phyloP scores from a whole-genome alignment of 805 yeast species.

The Wickerhamiella allomyrinae region DNA sequence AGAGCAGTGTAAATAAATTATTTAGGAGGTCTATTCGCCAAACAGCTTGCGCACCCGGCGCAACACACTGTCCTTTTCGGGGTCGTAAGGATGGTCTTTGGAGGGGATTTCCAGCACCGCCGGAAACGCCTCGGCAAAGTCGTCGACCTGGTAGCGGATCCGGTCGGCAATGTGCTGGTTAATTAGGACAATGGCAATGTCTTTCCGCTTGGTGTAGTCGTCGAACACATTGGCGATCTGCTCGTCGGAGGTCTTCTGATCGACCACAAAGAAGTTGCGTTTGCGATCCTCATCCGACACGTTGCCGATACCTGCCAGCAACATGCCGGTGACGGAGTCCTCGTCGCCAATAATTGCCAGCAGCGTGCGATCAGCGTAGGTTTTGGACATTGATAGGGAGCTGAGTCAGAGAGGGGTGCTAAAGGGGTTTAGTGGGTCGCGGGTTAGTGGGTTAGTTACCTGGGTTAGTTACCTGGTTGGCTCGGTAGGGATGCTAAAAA shows the following conservation, averaged over 20 bases:
- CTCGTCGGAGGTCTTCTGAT: conserved; percentile 62
- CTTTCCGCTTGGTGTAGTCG: conserved; percentile 66
- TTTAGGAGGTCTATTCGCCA: conserved; percentile 70
- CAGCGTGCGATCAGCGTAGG: conserved; percentile 55
- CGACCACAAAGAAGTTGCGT: conserved; percentile 76
- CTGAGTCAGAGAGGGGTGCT: background rate
- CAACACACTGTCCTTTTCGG: conserved; percentile 91
- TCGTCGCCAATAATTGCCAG: conserved; percentile 96
- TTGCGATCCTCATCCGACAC: conserved; percentile 39
- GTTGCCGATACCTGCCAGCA: conserved; percentile 92
- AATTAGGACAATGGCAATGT: conserved; percentile 82
- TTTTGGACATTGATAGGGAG: conserved; percentile 17
- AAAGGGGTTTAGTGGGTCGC: no score
- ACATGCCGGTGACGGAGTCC: conserved; percentile 90
- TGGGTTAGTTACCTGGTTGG: no score
- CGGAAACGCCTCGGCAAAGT: conserved; percentile 82
- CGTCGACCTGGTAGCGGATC: conserved; percentile 70
- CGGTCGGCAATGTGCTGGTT: conserved; percentile 91
- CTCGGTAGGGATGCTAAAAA: background rate
- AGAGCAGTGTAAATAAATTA: no score
- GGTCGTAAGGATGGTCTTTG: conserved; percentile 96
- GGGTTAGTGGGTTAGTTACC: no score
- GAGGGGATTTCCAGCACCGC: conserved; percentile 95
- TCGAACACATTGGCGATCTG: conserved; percentile 64
- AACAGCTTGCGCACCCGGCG: conserved; percentile 88